Base-by-base conservation (phyloP, 2,329 filamentous ascomycete genomes). In the Aspergillus fumigatiaffinis region DNA sequence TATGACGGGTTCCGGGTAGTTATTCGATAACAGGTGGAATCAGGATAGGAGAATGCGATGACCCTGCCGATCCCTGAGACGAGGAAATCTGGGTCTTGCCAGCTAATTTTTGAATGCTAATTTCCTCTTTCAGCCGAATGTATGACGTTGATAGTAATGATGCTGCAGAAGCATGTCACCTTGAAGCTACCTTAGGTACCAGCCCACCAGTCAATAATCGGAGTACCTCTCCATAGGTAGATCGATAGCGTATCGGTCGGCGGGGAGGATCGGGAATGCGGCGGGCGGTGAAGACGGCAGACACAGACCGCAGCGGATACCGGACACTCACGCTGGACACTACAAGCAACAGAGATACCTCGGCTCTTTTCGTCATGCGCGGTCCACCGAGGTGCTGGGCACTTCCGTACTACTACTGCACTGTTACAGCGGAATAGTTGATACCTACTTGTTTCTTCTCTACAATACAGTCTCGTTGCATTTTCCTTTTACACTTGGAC, bases 351-450 rank as follows among this genome's bases (percentile, higher is more conserved):
- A 47, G 14, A 54, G 7, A 50, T 50, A 51, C 70, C 71, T 72
- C 70, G 71, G 71, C 61, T 68, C 61, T 52, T 65, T 66, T 68
- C 62, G 59, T 66, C 66, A 68, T 67, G 62, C 61, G 65, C 52
- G 10, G 53, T 59, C 50, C 53, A 53, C 70, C 71, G 70, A 72
- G 71, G 71, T 69, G 65, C 61, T 38, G 32, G 32, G 14, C 14
- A 38, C 32, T 38, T 38, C 32, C 32, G 14, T 38, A 1, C 32
- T 38, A 38, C 32, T 26, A 26, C 21, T 14, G 23, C 21, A 47
- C 44, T 14, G 21, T 14, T 3, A 21, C 10, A 3, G 26, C 9
- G 21, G 44, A n/a, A 10, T 14, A 7, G 5, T 47, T 12, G 20
- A 23, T 14, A 14, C 23, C 44, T 47, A 7, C 23, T 47, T 21